Conservation (phyloP, 495 filamentous ascomycete species). For the Aspergillus sclerotioniger region DNA sequence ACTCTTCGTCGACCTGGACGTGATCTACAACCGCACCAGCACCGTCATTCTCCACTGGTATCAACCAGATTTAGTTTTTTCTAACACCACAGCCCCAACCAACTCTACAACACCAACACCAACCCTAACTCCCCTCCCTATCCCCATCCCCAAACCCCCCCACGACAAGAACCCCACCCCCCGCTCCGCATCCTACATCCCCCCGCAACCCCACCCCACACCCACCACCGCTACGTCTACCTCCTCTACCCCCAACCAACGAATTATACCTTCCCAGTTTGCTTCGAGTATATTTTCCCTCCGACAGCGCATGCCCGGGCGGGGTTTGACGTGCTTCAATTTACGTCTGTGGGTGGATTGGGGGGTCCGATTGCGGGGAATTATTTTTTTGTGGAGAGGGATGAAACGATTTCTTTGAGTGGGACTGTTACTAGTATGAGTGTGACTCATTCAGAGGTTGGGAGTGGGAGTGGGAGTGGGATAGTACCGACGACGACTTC, state of each 20-base stretch:
- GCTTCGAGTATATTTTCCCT: constrained; percentile 31
- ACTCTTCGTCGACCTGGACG: constrained; percentile 40
- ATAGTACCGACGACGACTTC: no score
- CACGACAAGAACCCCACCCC: background rate
- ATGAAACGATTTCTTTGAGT: background rate
- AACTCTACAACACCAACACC: constrained; percentile 1
- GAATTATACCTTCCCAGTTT: constrained; percentile 27
- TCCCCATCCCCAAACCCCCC: background rate
- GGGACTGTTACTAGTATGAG: background rate
- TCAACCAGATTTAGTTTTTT: constrained; percentile 25
- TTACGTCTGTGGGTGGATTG: constrained; percentile 30
- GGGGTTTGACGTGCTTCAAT: constrained; percentile 33
- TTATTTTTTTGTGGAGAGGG: constrained; percentile 34
- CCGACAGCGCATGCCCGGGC: constrained; percentile 22
- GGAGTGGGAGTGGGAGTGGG: background rate
- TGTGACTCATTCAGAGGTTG: no score
- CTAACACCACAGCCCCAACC: background rate
- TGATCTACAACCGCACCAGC: constrained; percentile 21
- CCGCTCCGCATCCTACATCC: constrained; percentile 24
- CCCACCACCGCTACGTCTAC: constrained; percentile 38
- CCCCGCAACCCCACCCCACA: constrained; percentile 34
- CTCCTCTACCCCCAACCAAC: constrained; percentile 35
- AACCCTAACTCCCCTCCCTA: background rate
- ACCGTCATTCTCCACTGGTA: constrained; percentile 42
- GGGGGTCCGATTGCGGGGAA: constrained; percentile 32